phyloP scores from a whole-genome alignment of 2,329 filamentous ascomycete genomes.

The Clonostachys sp. region DNA sequence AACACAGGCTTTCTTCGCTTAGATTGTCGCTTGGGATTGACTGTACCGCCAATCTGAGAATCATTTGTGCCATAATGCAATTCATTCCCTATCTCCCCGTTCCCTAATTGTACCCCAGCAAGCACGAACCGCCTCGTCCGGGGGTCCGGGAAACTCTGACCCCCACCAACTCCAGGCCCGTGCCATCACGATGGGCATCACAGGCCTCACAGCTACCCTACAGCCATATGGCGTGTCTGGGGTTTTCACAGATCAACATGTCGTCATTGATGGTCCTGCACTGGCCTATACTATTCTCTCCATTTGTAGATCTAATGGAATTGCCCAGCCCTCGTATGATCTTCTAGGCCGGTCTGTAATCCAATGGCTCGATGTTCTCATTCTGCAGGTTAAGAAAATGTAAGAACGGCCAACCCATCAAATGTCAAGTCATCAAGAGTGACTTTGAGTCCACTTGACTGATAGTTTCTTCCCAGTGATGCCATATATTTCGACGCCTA shows the following conservation, averaged over 20 bases:
- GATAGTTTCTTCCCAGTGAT: slow-evolving; percentile 17
- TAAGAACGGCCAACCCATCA: too few relatives aligned
- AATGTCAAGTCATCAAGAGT: fast-evolving
- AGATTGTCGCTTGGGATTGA: too few relatives aligned
- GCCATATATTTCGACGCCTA: slow-evolving; percentile 84
- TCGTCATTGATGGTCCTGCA: slow-evolving; percentile 73
- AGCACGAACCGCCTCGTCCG: too few relatives aligned
- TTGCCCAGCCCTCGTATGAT: slow-evolving; percentile 56
- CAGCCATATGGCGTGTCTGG: slow-evolving; percentile 42
- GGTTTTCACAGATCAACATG: slow-evolving; percentile 30
- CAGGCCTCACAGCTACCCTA: slow-evolving; percentile 46
- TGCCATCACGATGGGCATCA: slow-evolving; percentile 50
- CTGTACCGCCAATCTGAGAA: too few relatives aligned
- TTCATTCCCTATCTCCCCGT: too few relatives aligned
- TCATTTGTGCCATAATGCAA: too few relatives aligned
- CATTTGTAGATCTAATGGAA: slow-evolving; percentile 42
- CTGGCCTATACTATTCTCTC: slow-evolving; percentile 71
- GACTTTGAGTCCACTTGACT: too few relatives aligned
- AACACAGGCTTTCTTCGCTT: too few relatives aligned
- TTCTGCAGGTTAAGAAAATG: slow-evolving; percentile 22
- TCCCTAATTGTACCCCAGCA: too few relatives aligned
- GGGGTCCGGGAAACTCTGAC: too few relatives aligned
- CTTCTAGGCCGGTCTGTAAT: slow-evolving; percentile 56
- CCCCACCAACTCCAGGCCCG: not conserved
- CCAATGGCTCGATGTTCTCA: slow-evolving; percentile 59